phyloP scores from a whole-genome alignment of 257 asterid species.

The Nicotiana tomentosiformis region DNA sequence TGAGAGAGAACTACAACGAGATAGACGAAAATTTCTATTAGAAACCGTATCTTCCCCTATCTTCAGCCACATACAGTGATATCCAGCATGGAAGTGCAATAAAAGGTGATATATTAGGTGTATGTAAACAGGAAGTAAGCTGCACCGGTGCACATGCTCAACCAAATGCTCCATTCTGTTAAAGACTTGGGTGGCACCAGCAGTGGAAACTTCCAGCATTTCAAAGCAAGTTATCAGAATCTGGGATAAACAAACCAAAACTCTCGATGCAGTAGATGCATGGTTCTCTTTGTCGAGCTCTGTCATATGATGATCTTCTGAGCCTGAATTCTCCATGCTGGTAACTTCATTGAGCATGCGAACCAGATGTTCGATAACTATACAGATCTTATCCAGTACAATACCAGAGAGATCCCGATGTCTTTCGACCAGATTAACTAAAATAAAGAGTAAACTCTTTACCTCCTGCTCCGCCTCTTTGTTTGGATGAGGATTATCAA shows the following conservation, averaged over 20 bases:
- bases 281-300: constrained; percentile 20
- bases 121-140: constrained; percentile 31
- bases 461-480: constrained; percentile 42
- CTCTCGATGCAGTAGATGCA: constrained; percentile 21
- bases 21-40: constrained; percentile 5
- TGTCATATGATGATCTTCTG: constrained; percentile 13
- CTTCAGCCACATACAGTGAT: constrained; percentile 22
- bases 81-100: constrained; percentile 36
- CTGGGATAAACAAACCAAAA: constrained; percentile 43
- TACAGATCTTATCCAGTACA: constrained; percentile 43
- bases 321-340: constrained; percentile 22
- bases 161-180: constrained; percentile 43
- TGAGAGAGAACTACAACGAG: constrained; percentile 19
- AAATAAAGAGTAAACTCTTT: constrained; percentile 43
- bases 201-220: constrained; percentile 32
- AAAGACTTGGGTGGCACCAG: constrained; percentile 28
- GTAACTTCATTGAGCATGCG: constrained; percentile 22
- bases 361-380: constrained; percentile 39
- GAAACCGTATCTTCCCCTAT: constrained; percentile 21
- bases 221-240: constrained; percentile 46
- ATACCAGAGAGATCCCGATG: constrained; percentile 36
- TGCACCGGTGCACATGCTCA: constrained; percentile 33
- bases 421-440: constrained; percentile 45
- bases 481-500: constrained; percentile 25
- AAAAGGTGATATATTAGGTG: constrained; percentile 36